Base-by-base conservation (phyloP, 208 protist genomes). In the Crithidia acanthocephali region DNA sequence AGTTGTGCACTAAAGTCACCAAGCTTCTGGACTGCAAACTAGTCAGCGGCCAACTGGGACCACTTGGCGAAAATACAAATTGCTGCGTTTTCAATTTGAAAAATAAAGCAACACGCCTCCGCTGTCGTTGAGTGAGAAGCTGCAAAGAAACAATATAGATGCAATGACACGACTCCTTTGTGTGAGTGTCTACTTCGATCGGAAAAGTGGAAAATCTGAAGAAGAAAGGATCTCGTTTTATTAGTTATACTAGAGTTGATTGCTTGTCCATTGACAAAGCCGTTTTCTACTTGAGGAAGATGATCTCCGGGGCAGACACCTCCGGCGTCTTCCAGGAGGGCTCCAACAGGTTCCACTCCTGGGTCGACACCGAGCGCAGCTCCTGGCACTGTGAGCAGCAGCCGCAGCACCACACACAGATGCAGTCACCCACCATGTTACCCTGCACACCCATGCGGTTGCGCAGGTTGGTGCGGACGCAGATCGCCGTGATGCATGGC, bases 381-480 rank as follows among this genome's bases (percentile, higher is more conserved):
- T 84, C 75, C 79, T 93, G 84, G 78, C 82, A 86, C 27, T 67
- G 74, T 16, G 80, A 78, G 59, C 80, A 93, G 64, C 67, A 80
- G 23, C 81, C 74, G 68, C 84, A 93, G 67, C 75, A 85, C 53
- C 69, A 87, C 53, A 74, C 68, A 50, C 84, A 90, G 62, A 81
- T 74, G 68, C 75, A 89, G 71, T 93, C 87, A 22, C 87, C 83
- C 48, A 89, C 60, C 58, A 87, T 85, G 74, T 84, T 89, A 28
- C 83, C 83, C 22, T 62, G 33, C 32, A 83, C 84, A 22, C 84
- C 87, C 20, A 73, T 60, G 30, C 72, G 65, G 48, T 85, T 84
- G 42, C 83, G 84, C 42, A 86, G 53, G 68, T 92, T 92, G 57
- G 76, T 84, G 48, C 87, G 84, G 20, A 80, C 76, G 60, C 81